A percentile compares a stretch with the other conserved stretches of the same genome.
Evolutionary conservation across 352 stramenopile species (phyloP).

Genomic region (Pythium sp.): DNA sequence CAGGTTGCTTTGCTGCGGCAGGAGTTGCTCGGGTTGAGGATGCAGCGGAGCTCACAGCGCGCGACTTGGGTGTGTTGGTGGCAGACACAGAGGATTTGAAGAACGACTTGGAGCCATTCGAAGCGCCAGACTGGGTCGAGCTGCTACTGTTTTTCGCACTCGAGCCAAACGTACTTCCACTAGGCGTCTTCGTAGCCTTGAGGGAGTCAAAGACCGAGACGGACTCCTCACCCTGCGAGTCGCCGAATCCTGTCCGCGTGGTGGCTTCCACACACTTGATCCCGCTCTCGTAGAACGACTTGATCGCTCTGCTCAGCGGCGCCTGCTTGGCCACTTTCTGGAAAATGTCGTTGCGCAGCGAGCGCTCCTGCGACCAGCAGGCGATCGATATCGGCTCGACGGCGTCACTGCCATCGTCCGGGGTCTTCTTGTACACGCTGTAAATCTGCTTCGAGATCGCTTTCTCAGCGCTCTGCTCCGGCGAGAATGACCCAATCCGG

Average conservation of each 20-base stretch:
- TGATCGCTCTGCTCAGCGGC: conserved; percentile 37
- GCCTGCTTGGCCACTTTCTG: conserved; percentile 31
- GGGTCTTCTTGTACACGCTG: conserved; percentile 41
- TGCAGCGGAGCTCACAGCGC: conserved; percentile 20
- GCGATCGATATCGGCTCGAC: conserved; percentile 30
- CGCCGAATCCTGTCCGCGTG: conserved; percentile 48
- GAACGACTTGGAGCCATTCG: conserved; percentile 25
- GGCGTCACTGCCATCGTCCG: conserved; percentile 9
- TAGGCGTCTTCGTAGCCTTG: conserved; percentile 30
- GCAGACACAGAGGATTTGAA: conserved; percentile 22
- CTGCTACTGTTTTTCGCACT: background rate
- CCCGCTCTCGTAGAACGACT: conserved; percentile 51
- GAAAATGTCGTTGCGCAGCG: conserved; percentile 60
- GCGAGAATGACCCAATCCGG: conserved; percentile 21
- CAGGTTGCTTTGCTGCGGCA: conserved; percentile 20
- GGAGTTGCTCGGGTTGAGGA: conserved; percentile 18
- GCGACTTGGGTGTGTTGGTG: conserved; percentile 21
- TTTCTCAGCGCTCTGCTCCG: conserved; percentile 6
- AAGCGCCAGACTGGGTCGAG: background rate
- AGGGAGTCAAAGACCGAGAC: conserved; percentile 64
- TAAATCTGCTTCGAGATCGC: conserved; percentile 49
- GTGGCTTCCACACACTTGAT: conserved; percentile 50
- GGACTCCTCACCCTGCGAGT: conserved; percentile 57
- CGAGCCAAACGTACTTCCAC: background rate
- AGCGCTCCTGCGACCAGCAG: conserved; percentile 62